Evolutionary conservation across 495 filamentous ascomycete genomes (phyloP).

Genomic region (Aspergillus sclerotiicarbonarius): DNA sequence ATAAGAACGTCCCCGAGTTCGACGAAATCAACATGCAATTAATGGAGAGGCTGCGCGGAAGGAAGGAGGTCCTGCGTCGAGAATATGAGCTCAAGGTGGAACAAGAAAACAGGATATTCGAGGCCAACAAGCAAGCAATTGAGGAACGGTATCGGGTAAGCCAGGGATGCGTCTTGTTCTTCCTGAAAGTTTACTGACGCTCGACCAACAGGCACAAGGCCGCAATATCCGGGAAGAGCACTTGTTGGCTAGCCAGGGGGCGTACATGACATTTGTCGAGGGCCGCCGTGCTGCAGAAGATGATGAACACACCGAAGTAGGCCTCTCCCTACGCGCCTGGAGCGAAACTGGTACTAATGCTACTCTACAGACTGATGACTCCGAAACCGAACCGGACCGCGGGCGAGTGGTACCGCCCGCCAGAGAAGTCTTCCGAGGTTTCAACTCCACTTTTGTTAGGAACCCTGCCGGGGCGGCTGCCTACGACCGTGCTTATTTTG

Average conservation of each 20-base stretch:
- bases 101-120: slow-evolving; percentile 25
- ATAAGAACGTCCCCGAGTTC: slow-evolving; percentile 44
- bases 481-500: slow-evolving; percentile 31
- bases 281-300: slow-evolving; percentile 44
- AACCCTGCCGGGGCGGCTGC: slow-evolving; percentile 33
- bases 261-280: slow-evolving; percentile 40
- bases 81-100: slow-evolving; percentile 32
- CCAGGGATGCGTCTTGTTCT: background rate
- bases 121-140: slow-evolving; percentile 29
- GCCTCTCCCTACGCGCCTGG: background rate
- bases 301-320: slow-evolving; percentile 49
- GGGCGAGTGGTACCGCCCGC: slow-evolving; percentile 16
- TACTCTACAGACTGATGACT: slow-evolving; percentile 37
- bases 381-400: slow-evolving; percentile 35
- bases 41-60: slow-evolving; percentile 15
- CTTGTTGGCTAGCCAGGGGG: slow-evolving; percentile 37
- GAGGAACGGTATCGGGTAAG: slow-evolving; percentile 31
- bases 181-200: slow-evolving; percentile 4
- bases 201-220: slow-evolving; percentile 22
- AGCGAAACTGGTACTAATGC: slow-evolving; percentile 4
- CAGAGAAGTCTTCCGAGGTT: slow-evolving; percentile 36
- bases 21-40: slow-evolving; percentile 27
- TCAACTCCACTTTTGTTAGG: slow-evolving; percentile 35
- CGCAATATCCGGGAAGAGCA: slow-evolving; percentile 38
- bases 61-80: slow-evolving; percentile 18